A percentile compares a stretch with the other conserved stretches of the same genome.
Evolutionary conservation across 768 basidiomycete genomes (phyloP).

Genomic region (Tulasnella sp.): DNA sequence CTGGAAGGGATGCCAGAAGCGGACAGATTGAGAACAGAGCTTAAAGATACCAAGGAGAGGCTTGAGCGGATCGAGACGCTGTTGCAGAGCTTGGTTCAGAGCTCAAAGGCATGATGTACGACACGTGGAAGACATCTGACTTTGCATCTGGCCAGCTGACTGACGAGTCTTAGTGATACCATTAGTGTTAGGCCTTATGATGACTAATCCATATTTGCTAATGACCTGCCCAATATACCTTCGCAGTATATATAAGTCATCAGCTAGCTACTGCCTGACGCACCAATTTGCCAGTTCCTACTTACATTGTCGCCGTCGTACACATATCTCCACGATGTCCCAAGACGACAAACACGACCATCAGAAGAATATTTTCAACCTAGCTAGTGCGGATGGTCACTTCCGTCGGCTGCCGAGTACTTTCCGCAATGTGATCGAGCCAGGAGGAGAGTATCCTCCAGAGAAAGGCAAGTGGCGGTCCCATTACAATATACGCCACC

Average conservation of each 20-base stretch:
- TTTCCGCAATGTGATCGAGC: slow-evolving; percentile 32
- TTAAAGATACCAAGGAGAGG: slow-evolving; percentile 71
- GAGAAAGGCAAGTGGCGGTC: slow-evolving; percentile 29
- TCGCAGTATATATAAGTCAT: no score
- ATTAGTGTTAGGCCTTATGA: no score
- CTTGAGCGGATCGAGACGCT: slow-evolving; percentile 71
- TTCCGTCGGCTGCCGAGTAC: slow-evolving; percentile 31
- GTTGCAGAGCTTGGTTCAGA: slow-evolving; percentile 55
- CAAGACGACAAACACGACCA: neutral
- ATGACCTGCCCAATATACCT: no score
- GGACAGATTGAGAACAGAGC: slow-evolving; percentile 64
- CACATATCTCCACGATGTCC: neutral
- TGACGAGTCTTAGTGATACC: no score
- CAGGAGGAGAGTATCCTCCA: slow-evolving; percentile 31
- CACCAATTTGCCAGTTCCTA: no score
- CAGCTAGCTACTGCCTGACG: no score
- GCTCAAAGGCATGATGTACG: slow-evolving; percentile 33
- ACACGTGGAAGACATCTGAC: neutral
- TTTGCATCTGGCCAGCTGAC: neutral
- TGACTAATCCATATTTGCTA: no score
- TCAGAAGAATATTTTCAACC: slow-evolving; percentile 24
- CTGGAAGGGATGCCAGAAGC: slow-evolving; percentile 53
- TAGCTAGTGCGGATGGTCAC: slow-evolving; percentile 31
- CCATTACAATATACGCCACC: no score
- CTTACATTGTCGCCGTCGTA: no score